phyloP scores from a whole-genome alignment of 805 yeast species.

The Schwanniomyces sp. region DNA sequence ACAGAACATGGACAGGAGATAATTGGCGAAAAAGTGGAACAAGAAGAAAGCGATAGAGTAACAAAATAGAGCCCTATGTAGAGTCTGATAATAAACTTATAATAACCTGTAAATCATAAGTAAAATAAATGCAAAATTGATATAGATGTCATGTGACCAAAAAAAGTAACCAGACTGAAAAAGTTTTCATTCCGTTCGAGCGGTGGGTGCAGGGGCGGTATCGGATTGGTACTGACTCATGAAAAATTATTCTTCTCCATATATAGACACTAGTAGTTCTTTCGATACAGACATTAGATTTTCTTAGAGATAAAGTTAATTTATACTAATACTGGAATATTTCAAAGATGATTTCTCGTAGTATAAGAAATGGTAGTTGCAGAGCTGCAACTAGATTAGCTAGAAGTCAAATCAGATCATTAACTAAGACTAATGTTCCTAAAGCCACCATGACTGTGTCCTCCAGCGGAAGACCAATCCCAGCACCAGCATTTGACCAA shows the following conservation, averaged over 20 bases:
- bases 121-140: not conserved
- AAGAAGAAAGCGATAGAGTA: not conserved
- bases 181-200: conserved; percentile 7
- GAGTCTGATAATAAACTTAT: not conserved
- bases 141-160: not conserved
- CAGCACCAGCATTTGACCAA: conserved; percentile 54
- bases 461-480: conserved; percentile 37
- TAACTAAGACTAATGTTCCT: conserved; percentile 29
- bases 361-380: conserved; percentile 11
- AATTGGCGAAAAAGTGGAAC: not conserved
- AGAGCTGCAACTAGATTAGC: conserved; percentile 11
- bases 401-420: conserved; percentile 20
- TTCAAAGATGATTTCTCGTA: conserved; percentile 18
- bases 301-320: not conserved
- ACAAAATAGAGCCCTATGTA: not conserved
- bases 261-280: not conserved
- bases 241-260: conserved; percentile 12
- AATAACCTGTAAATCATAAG: no score
- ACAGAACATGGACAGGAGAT: not conserved
- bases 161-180: not conserved
- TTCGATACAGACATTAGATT: not conserved
- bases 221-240: conserved; percentile 13
- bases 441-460: conserved; percentile 30
- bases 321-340: not conserved
- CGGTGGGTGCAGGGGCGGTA: conserved; percentile 3